phyloP scores from a whole-genome alignment of 352 stramenopile genomes.

The Achlya hypogyna region DNA sequence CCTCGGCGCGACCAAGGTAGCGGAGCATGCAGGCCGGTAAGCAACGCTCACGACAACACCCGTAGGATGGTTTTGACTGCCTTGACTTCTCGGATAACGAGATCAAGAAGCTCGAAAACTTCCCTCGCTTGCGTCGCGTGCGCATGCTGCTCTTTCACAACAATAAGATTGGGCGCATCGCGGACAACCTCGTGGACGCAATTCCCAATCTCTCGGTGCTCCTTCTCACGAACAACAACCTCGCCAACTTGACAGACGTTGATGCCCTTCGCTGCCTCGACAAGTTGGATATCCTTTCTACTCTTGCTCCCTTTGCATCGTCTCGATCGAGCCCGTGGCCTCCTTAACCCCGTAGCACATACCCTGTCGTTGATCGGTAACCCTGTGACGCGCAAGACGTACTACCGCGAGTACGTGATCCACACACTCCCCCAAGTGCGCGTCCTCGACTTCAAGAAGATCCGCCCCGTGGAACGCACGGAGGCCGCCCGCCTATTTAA shows the following conservation, averaged over 20 bases:
- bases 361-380: conserved; percentile 82
- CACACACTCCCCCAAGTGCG: conserved; percentile 80
- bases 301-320: background rate
- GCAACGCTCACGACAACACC: background rate
- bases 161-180: conserved; percentile 87
- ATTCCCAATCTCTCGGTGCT: conserved; percentile 83
- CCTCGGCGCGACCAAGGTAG: conserved; percentile 84
- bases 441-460: conserved; percentile 81
- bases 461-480: conserved; percentile 71
- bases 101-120: conserved; percentile 93
- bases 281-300: conserved; percentile 62
- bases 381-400: conserved; percentile 80
- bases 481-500: conserved; percentile 62
- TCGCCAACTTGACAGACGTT: conserved; percentile 73
- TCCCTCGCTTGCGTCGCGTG: conserved; percentile 78
- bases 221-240: conserved; percentile 86
- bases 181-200: conserved; percentile 57
- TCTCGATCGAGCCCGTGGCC: background rate
- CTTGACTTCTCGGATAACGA: conserved; percentile 93
- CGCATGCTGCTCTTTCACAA: conserved; percentile 90
- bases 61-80: conserved; percentile 88
- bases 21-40: background rate
- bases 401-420: conserved; percentile 91
- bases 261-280: conserved; percentile 63
- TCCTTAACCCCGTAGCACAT: conserved; percentile 22